phyloP scores from a whole-genome alignment of 2,329 filamentous ascomycete species.

The Bipolaris sorokiniana region DNA sequence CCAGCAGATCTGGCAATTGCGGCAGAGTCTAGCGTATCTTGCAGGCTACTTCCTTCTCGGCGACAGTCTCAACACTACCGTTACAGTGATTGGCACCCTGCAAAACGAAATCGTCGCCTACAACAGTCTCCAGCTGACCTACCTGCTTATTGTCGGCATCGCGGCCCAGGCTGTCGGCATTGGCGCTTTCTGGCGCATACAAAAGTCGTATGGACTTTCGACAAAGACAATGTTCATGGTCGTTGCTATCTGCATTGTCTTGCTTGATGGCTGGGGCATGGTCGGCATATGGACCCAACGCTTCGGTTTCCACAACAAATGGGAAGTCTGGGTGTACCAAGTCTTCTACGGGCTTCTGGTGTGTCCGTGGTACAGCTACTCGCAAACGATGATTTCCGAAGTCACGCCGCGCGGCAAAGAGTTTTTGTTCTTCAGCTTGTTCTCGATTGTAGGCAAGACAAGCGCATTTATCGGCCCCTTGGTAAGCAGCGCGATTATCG shows the following conservation, averaged over 20 bases:
- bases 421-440: constrained; percentile 73
- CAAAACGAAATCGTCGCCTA: constrained; percentile 71
- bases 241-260: constrained; percentile 65
- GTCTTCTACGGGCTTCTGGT: constrained; percentile 69
- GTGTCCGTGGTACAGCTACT: constrained; percentile 74
- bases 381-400: constrained; percentile 73
- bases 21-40: constrained; percentile 70
- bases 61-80: constrained; percentile 73
- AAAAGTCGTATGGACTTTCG: constrained; percentile 63
- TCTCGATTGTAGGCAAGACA: constrained; percentile 72
- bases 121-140: constrained; percentile 68
- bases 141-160: constrained; percentile 70
- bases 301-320: constrained; percentile 61
- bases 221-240: constrained; percentile 74
- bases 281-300: constrained; percentile 62
- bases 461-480: constrained; percentile 71
- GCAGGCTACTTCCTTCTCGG: constrained; percentile 69
- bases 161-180: constrained; percentile 68
- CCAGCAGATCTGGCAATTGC: constrained; percentile 67
- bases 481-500: constrained; percentile 72
- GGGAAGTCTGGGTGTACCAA: constrained; percentile 60
- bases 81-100: constrained; percentile 69
- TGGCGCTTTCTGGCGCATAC: constrained; percentile 65
- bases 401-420: constrained; percentile 72
- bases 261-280: constrained; percentile 67